Evolutionary conservation across 2,329 filamentous ascomycete species (phyloP), one percentile per base, ranked within the genome.

Genomic region (Aquanectria penicillioides): DNA sequence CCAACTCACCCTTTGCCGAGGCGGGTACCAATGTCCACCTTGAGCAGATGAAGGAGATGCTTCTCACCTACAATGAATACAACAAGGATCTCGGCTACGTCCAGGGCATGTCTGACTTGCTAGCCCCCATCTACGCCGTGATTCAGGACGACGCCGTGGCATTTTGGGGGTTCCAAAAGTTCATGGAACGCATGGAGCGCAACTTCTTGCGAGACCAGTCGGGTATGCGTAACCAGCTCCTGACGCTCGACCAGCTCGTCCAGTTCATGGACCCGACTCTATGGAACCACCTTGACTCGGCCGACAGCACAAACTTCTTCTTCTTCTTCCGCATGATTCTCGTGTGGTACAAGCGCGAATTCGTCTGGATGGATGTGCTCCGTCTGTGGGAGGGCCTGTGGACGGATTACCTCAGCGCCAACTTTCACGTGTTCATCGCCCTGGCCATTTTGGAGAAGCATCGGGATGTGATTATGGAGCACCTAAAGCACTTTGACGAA

Each of bases 251-350:
- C 72, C 93, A 99, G 65, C 88, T 99, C 1, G 93, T 98, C 11
- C 93, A 97, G 73, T 92, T 99, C 56, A 94, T 99, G 88, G 95
- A 99, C 67, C 95, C 96, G 0, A 91, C 93, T 73, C 87, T 99
- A 7, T 98, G 97, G 77, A 83, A 91, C 2, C 95, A 99, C 69
- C 86, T 99, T 0, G 88, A 97, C 74, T 89, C 86, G 13, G 92
- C 94, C 17, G 96, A 99, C 70, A 96, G 91, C 71, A 99, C 95
- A 20, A 99, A 99, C 75, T 99, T 99, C 77, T 99, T 99, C 78
- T 99, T 99, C 81, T 98, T 99, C 82, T 99, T 98, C 86, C 91
- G 95, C 59, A 98, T 98, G 95, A 83, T 99, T 28, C 83, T 99
- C 1, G 95, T 99, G 9, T 99, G 95, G 95, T 99, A 95, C 77